Percentiles rank a stretch among this genome's conserved stretches.
Evolutionary conservation across 1,284 basidiomycete species (phyloP).

Genomic region (Rhodotorula sp.): DNA sequence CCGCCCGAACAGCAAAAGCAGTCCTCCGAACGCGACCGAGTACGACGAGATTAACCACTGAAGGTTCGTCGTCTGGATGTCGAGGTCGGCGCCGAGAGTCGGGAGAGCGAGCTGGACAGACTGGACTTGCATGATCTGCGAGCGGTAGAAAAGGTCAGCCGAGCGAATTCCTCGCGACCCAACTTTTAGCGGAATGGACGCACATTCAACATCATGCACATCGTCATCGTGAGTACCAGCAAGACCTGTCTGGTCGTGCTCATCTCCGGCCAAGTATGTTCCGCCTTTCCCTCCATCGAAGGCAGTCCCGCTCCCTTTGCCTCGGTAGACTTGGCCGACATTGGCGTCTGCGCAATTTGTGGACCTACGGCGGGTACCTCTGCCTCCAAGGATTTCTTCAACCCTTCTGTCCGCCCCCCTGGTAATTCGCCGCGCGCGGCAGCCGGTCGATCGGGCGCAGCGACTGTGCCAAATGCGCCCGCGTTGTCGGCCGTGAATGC

Average conservation of each 20-base stretch:
- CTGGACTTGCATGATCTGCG: constrained; percentile 30
- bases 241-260: constrained; percentile 8
- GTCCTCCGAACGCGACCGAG: constrained; percentile 34
- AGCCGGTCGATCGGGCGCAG: no score
- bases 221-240: constrained; percentile 11
- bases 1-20: constrained; percentile 67
- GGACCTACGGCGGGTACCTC: no score
- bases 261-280: constrained; percentile 7
- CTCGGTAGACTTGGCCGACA: no score
- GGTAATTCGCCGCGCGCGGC: no score
- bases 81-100: constrained; percentile 15
- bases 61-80: constrained; percentile 15
- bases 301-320: no score
- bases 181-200: not conserved
- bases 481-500: no score
- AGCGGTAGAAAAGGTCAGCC: accelerated
- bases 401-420: no score
- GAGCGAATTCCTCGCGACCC: no score
- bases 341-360: no score
- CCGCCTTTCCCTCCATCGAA: not conserved
- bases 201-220: constrained; percentile 33
- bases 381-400: no score
- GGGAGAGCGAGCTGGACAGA: constrained; percentile 15
- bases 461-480: no score
- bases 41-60: constrained; percentile 34